phyloP scores from a whole-genome alignment of 2,329 filamentous ascomycete species.

The Aspergillus sp. region DNA sequence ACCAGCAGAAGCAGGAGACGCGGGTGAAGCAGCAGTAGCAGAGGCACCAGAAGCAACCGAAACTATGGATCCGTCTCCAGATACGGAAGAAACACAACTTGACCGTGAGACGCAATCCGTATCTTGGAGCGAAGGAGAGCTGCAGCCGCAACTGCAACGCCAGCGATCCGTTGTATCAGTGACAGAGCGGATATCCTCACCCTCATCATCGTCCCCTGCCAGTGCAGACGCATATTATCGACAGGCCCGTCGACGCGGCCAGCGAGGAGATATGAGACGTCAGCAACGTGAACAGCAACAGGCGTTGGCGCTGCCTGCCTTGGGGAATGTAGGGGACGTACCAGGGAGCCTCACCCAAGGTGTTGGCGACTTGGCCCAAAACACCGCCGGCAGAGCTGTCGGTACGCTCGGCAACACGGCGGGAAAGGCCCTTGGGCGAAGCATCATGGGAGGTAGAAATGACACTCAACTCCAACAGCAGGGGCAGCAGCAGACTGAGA shows the following conservation, averaged over 20 bases:
- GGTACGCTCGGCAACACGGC: constrained; percentile 2
- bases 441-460: background rate
- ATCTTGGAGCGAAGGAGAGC: background rate
- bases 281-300: background rate
- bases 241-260: background rate
- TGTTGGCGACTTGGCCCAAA: background rate
- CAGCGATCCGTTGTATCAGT: background rate
- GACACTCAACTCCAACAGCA: constrained; percentile 1
- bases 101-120: background rate
- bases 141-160: background rate
- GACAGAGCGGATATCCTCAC: background rate
- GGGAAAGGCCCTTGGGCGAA: background rate
- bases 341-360: background rate
- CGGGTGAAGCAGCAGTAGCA: too few species aligned
- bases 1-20: background rate
- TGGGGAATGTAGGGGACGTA: background rate
- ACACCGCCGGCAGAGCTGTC: background rate
- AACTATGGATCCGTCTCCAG: background rate
- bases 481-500: background rate
- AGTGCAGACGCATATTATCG: background rate
- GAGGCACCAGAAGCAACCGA: background rate
- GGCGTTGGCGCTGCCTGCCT: background rate
- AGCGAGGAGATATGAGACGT: background rate
- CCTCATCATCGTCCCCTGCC: background rate
- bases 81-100: background rate